Base-by-base conservation (phyloP, 2,329 filamentous ascomycete genomes). In the Trichophyton verrucosum region DNA sequence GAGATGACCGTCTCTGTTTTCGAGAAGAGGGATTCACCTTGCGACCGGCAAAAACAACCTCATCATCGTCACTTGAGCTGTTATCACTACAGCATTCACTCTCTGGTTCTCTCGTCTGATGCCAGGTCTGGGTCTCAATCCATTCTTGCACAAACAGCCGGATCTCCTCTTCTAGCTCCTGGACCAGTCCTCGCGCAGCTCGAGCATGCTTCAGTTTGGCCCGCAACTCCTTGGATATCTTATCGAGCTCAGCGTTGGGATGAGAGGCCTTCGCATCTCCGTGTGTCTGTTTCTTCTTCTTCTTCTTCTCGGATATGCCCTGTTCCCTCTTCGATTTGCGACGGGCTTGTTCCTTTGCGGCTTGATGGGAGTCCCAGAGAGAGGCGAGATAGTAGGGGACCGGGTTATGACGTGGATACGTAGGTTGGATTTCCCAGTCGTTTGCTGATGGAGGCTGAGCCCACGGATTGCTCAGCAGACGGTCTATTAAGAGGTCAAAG, bases 381-480 rank as follows among this genome's bases (percentile, higher is more conserved):
- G 87, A 84, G 1, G 92, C 92, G 60, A 96, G 80, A 70, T 92
- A 91, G 77, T 97, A 97, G 0, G 91, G 94, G 15, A 96, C 85
- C 62, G 82, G 75, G 53, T 75, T 77, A 68, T 87, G 85, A 58
- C 89, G 82, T 3, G 86, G 86, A 73, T 96, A 84, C 13, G 91
- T 94, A 1, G 92, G 89, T 49, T 82, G 85, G 56, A 92, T 82
- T 67, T 87, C 82, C 86, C 88, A 96, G 75, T 99, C 94, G 61
- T 79, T 81, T 0, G 91, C 85, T 51, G 87, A 80, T 0, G 94
- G 94, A 0, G 91, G 89, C 66, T 92, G 84, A 17, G 82, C 89
- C 74, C 94, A 87, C 17, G 94, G 94, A 63, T 97, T 94, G 73
- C 86, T 83, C 61, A 96, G 77, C 64, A 97, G 84, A 65, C 84